Conservation (phyloP, 1,284 basidiomycete species). For the Cutaneotrichosporon arboriforme region DNA sequence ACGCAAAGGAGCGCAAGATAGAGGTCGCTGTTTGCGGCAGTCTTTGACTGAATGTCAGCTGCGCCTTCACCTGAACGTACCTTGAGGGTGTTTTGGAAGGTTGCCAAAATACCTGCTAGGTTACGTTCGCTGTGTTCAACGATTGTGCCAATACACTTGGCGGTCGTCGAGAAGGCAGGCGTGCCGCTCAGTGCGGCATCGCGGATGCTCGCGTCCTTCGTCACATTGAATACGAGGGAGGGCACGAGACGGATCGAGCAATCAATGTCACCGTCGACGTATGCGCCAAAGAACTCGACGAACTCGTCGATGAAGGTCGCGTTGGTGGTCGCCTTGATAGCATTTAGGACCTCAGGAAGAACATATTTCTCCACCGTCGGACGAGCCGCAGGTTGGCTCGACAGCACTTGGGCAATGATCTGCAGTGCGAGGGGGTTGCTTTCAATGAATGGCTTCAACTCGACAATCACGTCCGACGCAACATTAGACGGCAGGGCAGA, state of each 20-base stretch:
- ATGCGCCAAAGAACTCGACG: slow-evolving; percentile 68
- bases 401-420: slow-evolving; percentile 65
- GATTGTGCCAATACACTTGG: slow-evolving; percentile 74
- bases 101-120: slow-evolving; percentile 70
- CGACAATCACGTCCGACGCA: slow-evolving; percentile 60
- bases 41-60: slow-evolving; percentile 48
- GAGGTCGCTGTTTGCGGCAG: slow-evolving; percentile 60
- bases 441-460: slow-evolving; percentile 70
- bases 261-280: slow-evolving; percentile 76
- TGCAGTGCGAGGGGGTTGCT: slow-evolving; percentile 64
- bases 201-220: slow-evolving; percentile 26
- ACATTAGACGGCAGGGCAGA: slow-evolving; percentile 59
- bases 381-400: slow-evolving; percentile 64
- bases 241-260: slow-evolving; percentile 74
- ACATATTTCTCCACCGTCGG: slow-evolving; percentile 65
- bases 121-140: slow-evolving; percentile 63
- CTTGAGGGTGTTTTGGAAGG: slow-evolving; percentile 71
- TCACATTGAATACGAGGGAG: slow-evolving; percentile 52
- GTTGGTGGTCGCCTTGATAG: slow-evolving; percentile 72
- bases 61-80: slow-evolving; percentile 50
- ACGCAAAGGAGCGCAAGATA: slow-evolving; percentile 80
- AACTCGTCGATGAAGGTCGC: slow-evolving; percentile 69
- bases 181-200: slow-evolving; percentile 44
- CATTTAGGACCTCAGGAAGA: slow-evolving; percentile 62
- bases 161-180: slow-evolving; percentile 58